Evolutionary conservation across 1,139 yeast species (phyloP), one percentile per base, ranked within the genome.

Genomic region (Yamadazyma friedrichii): DNA sequence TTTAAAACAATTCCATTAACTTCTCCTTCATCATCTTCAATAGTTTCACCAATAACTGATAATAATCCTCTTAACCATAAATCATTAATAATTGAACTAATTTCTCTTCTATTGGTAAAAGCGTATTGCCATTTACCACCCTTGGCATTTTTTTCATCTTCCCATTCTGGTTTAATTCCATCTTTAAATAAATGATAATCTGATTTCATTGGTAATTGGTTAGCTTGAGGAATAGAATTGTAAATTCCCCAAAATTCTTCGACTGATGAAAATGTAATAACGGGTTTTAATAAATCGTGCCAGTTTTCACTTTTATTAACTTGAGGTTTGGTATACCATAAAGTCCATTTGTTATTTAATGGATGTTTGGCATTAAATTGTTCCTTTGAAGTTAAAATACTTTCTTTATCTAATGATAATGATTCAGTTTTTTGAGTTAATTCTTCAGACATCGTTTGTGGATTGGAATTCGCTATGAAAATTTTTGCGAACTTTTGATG

Each of bases 171-270:
- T 65, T 89, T 86, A 56, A 94, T 82, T 42, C 93, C 96, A 61
- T 86, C 87, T 70, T 93, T 87, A 76, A 94, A 93, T 61, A 93
- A 80, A 64, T 94, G 96, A 70, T 93, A 93, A 66, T 94, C 98
- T 11, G 97, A 87, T 67, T 85, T 88, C 56, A 84, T 65, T 50
- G 98, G 98, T 60, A 93, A 78, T 62, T 89, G 96, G 52, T 83
- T 80, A 42, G 96, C 96, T 56, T 82, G 83, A 50, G 98, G 98
- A 55, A 93, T 84, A 41, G 95, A 86, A 68, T 93, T 93, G 74
- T 82, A 88, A 52, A 91, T 86, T 22, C 98, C 99, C 99, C 99
- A 93, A 72, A 93, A 93, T 67, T 93, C 98, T 71, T 93, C 99
- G 38, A 93, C 98, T 24, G 96, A 83, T 40, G 84, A 78, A 55